Base-by-base conservation (phyloP, 1,284 basidiomycete species). In the Agroathelia rolfsii region DNA sequence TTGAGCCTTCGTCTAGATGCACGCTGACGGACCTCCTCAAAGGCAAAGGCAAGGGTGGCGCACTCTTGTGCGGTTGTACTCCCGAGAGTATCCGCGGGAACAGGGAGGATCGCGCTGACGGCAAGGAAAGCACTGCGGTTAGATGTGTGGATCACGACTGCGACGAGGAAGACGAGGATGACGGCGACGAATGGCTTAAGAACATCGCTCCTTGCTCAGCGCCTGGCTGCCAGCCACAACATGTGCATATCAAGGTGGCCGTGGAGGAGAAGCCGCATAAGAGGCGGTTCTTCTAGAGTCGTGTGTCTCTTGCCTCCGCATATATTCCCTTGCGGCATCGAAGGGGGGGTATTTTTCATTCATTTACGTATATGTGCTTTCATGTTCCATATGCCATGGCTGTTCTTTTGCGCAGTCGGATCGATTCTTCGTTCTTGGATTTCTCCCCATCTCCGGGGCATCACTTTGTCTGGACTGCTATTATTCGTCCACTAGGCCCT, bases 1-100 rank as follows among this genome's bases (percentile, higher is more conserved):
- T 97, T 35, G 92, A 97, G 53, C 88, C 93, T 1, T 64, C 70
- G 6, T 75, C 83, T 35, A 78, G 95, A 22, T 95, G 89, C 55
- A 97, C 95, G 16, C 72, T 98, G 34, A 84, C 86, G n/a, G 90
- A 96, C 51, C 59, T 98, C 28, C 66, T 97, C 36, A 78, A 84
- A 48, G 94, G 94, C 21, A 64, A 63, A 37, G 80, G 82, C 38
- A 79, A 77, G 48, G 71, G 70, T 6, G 76, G 77, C 47, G 78
- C 76, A 24, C 62, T 92, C 40, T 66, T 89, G 39, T 93, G 88
- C 49, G 76, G 80, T n/a, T 86, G 78, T 52, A 62, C 67, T 35
- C 58, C 59, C 21, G 52, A 51, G n/a, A 39, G 40, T 8, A 32
- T 5, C 14, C 35, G 20, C 6, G 39, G 10, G 13, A 34, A 41